Evolutionary conservation across 2,329 filamentous ascomycete genomes (phyloP).

Genomic region (Neofusicoccum cordaticola): DNA sequence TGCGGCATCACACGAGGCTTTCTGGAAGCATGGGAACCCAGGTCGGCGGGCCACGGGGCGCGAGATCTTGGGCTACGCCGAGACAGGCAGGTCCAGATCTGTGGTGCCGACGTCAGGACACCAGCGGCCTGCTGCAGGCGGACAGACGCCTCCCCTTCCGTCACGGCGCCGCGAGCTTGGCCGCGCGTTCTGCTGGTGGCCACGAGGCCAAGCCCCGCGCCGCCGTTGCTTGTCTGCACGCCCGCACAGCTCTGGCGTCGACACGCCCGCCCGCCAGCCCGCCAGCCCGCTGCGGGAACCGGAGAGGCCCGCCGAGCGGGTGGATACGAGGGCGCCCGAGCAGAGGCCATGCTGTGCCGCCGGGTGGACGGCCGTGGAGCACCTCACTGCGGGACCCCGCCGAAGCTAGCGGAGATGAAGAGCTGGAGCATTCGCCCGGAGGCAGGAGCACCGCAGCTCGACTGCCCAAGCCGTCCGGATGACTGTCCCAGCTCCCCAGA

Average conservation of each 20-base stretch:
- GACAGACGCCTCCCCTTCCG: not conserved
- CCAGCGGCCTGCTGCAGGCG: too few species aligned
- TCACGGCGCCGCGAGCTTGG: not conserved
- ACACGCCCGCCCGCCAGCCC: not conserved
- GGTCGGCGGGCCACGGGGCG: not conserved
- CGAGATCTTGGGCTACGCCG: not conserved
- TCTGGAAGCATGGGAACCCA: too few species aligned
- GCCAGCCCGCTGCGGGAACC: too few species aligned
- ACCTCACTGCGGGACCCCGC: not conserved
- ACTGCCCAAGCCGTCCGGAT: too few species aligned
- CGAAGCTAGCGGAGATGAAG: not conserved
- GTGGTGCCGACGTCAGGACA: too few species aligned
- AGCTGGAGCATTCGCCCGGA: not conserved
- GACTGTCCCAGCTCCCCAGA: too few species aligned
- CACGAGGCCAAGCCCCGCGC: not conserved
- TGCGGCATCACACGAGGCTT: too few species aligned
- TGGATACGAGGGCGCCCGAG: not conserved
- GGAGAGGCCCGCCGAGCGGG: not conserved
- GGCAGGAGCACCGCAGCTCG: too few species aligned
- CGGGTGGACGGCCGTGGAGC: not conserved
- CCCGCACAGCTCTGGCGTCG: not conserved
- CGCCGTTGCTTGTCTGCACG: not conserved
- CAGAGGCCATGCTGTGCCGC: not conserved
- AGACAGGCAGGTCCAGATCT: conserved; percentile 15
- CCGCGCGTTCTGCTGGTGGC: not conserved